Percentiles rank a stretch among this genome's conserved stretches.
Evolutionary conservation across 2,329 filamentous ascomycete species (phyloP).

Genomic region (Didymella keratinophila): DNA sequence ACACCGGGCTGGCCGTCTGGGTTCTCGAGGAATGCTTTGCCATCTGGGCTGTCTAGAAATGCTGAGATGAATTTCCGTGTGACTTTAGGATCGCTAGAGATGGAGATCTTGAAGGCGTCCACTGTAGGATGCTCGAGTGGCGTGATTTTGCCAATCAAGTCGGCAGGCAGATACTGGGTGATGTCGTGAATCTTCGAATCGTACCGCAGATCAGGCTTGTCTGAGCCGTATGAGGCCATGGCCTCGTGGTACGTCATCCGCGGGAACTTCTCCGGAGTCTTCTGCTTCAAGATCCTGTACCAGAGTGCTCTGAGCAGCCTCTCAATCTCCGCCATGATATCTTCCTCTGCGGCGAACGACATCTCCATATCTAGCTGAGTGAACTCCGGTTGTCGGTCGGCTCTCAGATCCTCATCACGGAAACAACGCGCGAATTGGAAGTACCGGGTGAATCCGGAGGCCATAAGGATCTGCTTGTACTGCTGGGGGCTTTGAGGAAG

Average conservation of each 20-base stretch:
- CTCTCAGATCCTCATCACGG: conserved; percentile 89
- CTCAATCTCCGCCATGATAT: conserved; percentile 71
- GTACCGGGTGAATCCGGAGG: conserved; percentile 81
- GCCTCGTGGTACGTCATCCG: conserved; percentile 76
- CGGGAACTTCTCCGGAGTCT: conserved; percentile 59
- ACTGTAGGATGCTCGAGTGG: conserved; percentile 72
- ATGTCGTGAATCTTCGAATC: conserved; percentile 72
- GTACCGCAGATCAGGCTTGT: conserved; percentile 90
- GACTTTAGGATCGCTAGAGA: conserved; percentile 61
- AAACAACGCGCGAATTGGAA: conserved; percentile 96
- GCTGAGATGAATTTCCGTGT: conserved; percentile 69
- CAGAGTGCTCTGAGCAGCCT: conserved; percentile 64
- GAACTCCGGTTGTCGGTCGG: conserved; percentile 95
- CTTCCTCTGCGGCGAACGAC: conserved; percentile 77
- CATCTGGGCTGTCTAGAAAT: conserved; percentile 74
- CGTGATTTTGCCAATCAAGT: conserved; percentile 79
- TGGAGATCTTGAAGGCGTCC: conserved; percentile 74
- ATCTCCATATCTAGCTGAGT: conserved; percentile 97
- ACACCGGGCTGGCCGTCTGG: conserved; percentile 80
- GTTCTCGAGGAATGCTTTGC: conserved; percentile 69
- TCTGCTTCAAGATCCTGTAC: conserved; percentile 56
- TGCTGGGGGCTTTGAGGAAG: conserved; percentile 96
- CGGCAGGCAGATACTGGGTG: conserved; percentile 66
- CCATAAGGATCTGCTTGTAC: conserved; percentile 98
- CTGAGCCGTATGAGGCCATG: conserved; percentile 82